These are phyloP conservation scores for Plantago coronopus DNA, from an alignment of 305 asterid species.

Conservation along the genomic window DNA sequence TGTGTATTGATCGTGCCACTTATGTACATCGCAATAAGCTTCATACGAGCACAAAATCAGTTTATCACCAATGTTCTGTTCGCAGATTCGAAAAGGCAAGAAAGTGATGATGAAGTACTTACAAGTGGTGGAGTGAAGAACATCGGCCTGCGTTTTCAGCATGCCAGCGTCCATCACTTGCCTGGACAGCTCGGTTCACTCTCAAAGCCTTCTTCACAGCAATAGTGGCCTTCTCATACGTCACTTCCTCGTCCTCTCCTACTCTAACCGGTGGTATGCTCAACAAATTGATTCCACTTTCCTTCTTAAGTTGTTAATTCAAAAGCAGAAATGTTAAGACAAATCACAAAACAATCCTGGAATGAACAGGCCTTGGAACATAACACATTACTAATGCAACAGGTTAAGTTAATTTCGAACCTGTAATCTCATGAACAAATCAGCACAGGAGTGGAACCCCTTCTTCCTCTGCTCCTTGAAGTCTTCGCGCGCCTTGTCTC, in stretches of 20 bases:
- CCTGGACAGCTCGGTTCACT: conserved; percentile 61
- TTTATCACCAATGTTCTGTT: too few species aligned
- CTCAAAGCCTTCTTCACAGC: conserved; percentile 62
- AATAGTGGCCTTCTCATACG: conserved; percentile 40
- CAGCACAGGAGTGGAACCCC: conserved; percentile 47
- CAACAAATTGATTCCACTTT: conserved; percentile 49
- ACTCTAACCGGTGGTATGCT: conserved; percentile 49
- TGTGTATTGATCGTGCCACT: conserved; percentile 55
- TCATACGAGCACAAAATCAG: too few species aligned
- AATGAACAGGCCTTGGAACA: too few species aligned
- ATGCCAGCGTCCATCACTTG: conserved; percentile 79
- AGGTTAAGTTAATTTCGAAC: too few species aligned
- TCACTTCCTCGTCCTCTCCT: conserved; percentile 39
- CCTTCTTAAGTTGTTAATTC: conserved; percentile 47
- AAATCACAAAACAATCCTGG: too few species aligned
- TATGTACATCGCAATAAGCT: conserved; percentile 58
- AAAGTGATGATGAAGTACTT: not conserved
- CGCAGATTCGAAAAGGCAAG: not conserved
- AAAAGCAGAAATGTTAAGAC: too few species aligned
- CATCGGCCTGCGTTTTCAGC: conserved; percentile 71
- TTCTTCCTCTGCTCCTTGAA: conserved; percentile 38
- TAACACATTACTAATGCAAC: too few species aligned
- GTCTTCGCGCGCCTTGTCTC: conserved; percentile 38
- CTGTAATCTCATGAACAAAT: conserved; percentile 47
- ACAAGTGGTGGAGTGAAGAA: conserved; percentile 66